phyloP scores from a whole-genome alignment of 352 stramenopile genomes.

The Phytophthora pinifolia region DNA sequence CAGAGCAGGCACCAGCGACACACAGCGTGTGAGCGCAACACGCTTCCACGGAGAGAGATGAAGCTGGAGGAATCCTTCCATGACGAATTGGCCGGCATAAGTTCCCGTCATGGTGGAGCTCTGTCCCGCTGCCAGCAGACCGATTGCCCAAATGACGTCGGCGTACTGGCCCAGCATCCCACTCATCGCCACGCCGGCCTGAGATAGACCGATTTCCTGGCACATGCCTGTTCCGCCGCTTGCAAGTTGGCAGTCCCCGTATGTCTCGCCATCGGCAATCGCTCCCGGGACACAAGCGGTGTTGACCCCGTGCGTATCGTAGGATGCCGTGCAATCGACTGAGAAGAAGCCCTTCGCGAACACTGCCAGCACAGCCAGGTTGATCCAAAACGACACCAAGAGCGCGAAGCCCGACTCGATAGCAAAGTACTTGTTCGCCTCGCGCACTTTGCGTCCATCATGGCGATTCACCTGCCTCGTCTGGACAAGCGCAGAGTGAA shows the following conservation, averaged over 20 bases:
- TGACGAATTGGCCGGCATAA: constrained; percentile 97
- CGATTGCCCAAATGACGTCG: constrained; percentile 93
- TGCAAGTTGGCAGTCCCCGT: constrained; percentile 53
- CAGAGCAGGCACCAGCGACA: constrained; percentile 91
- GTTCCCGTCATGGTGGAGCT: constrained; percentile 96
- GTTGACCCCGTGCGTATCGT: constrained; percentile 50
- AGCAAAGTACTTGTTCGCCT: constrained; percentile 94
- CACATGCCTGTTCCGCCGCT: constrained; percentile 71
- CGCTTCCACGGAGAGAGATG: constrained; percentile 84
- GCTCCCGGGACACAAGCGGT: constrained; percentile 70
- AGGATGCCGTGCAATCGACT: constrained; percentile 60
- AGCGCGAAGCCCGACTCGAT: constrained; percentile 92
- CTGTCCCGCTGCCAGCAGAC: constrained; percentile 93
- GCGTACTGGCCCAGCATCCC: constrained; percentile 83
- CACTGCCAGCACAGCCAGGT: constrained; percentile 91
- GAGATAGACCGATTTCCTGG: constrained; percentile 87
- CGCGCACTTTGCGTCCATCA: constrained; percentile 60
- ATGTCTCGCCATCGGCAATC: constrained; percentile 44
- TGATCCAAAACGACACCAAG: constrained; percentile 95
- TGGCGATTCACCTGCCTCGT: constrained; percentile 52
- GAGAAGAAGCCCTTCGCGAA: constrained; percentile 95
- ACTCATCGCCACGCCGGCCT: constrained; percentile 77
- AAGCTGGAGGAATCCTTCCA: constrained; percentile 96
- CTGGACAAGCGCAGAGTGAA: constrained; percentile 93
- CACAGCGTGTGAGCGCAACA: constrained; percentile 84